Evolutionary conservation across 2,329 filamentous ascomycete species (phyloP), one percentile per base, ranked within the genome.

Genomic region (Fusarium neocosmosporiellum): DNA sequence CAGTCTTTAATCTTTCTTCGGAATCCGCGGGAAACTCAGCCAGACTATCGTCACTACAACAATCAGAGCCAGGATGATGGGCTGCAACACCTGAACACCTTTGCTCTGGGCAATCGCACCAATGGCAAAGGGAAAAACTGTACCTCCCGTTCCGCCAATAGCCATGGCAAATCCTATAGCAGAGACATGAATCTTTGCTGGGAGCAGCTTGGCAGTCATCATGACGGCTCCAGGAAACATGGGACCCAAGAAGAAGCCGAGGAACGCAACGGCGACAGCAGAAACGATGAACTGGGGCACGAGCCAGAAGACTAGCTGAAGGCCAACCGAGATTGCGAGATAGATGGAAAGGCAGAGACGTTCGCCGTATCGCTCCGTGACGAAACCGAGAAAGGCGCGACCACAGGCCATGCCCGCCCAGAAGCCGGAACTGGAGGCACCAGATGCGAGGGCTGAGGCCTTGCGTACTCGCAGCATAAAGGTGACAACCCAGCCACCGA

Each of bases 401-500:
- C 93, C 93, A 0, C 92, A 80, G 0, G 92, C 93, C 76, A 94
- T 88, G 1, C 93, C 93, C n/a, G 92, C 87, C 93, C 93, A 95
- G 81, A 94, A 95, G 0, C 92, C 93, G 0, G 92, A 93, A 0
- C 89, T 90, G 0, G 89, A 90, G 81, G 94, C 91, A 29, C 93
- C 93, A n/a, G 90, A 90, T 0, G 89, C 88, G 74, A 94, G 94
- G 0, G 88, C 81, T 2, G 83, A 86, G 1, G 90, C 92, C 7
- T 91, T 82, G 16, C 93, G 88, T 11, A 94, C 90, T 14, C 88
- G 87, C 7, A 94, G 89, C 92, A 95, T 95, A 79, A 95, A 95
- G 0, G 90, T 91, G 36, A 94, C 91, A 36, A 95, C 90, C 93
- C 93, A 96, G 5, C 93, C 93, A 24, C 92, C 92, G 1, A 94